Conservation (phyloP, 2,329 filamentous ascomycete genomes). For the Colletotrichum lentis region DNA sequence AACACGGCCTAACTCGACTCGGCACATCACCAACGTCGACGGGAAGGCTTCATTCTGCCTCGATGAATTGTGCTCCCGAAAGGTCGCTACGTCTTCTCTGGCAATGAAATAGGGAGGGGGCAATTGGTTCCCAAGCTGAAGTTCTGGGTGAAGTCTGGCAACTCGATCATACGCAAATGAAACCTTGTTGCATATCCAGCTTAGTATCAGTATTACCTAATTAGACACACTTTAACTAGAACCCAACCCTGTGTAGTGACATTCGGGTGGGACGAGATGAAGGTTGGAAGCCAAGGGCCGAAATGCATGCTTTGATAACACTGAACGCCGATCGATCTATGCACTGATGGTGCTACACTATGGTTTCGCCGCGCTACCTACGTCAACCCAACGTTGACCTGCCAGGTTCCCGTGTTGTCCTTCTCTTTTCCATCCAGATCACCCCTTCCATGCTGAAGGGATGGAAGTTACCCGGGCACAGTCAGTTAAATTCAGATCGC, state of each 20-base stretch:
- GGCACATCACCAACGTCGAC: too few relatives aligned
- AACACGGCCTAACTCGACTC: too few relatives aligned
- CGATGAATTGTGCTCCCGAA: background rate
- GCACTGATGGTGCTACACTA: conserved; percentile 16
- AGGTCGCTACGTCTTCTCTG: background rate
- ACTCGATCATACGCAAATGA: background rate
- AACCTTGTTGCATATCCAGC: background rate
- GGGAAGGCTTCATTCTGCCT: background rate
- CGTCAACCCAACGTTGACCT: background rate
- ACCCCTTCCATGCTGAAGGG: background rate
- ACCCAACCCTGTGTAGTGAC: too few relatives aligned
- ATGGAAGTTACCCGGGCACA: too few relatives aligned
- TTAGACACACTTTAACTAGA: too few relatives aligned
- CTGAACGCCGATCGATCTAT: conserved; percentile 17
- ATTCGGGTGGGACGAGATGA: background rate
- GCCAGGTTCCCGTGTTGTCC: background rate
- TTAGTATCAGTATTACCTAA: too few relatives aligned
- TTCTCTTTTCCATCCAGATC: background rate
- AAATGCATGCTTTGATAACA: background rate
- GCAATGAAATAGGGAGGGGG: background rate
- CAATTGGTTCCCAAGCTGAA: background rate
- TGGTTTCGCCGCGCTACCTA: background rate
- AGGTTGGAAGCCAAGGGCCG: background rate
- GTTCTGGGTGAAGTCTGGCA: background rate
- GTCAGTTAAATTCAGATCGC: too few relatives aligned